Percentiles rank a stretch among this genome's conserved stretches.
phyloP scores from a whole-genome alignment of 2,329 filamentous ascomycete species.

The Grosmannia serpens region DNA sequence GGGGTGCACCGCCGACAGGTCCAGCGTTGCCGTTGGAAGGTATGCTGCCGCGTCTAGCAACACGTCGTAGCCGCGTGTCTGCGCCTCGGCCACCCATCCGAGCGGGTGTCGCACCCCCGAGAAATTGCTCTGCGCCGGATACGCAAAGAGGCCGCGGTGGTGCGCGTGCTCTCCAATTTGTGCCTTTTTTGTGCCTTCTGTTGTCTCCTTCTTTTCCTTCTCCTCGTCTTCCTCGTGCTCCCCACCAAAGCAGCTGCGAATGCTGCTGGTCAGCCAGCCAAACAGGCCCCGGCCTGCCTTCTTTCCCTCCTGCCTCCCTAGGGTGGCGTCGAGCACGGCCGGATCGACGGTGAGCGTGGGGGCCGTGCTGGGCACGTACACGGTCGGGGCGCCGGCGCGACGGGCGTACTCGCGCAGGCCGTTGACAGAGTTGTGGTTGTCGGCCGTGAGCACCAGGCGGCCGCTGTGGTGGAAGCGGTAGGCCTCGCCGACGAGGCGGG shows the following conservation, averaged over 20 bases:
- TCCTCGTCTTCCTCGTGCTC: neutral
- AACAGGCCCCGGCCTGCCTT: neutral
- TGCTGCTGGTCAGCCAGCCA: neutral
- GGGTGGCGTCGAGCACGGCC: slow-evolving; percentile 13
- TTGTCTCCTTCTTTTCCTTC: neutral
- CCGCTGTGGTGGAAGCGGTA: slow-evolving; percentile 20
- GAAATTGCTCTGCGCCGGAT: slow-evolving; percentile 35
- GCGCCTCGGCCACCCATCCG: slow-evolving; percentile 23
- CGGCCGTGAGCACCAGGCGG: slow-evolving; percentile 23
- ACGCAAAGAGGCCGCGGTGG: slow-evolving; percentile 27
- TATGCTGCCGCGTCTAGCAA: slow-evolving; percentile 29
- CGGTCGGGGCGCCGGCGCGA: slow-evolving; percentile 13
- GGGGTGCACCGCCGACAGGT: slow-evolving; percentile 22
- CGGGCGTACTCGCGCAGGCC: slow-evolving; percentile 26
- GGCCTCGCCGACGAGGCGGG: slow-evolving; percentile 26
- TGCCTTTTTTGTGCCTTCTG: neutral
- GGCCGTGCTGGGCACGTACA: slow-evolving; percentile 19
- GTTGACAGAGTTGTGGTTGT: slow-evolving; percentile 32
- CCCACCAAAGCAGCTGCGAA: neutral
- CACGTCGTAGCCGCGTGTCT: slow-evolving; percentile 26
- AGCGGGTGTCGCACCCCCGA: slow-evolving; percentile 30
- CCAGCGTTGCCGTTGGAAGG: slow-evolving; percentile 23
- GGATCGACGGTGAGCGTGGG: slow-evolving; percentile 20
- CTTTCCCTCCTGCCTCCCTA: slow-evolving; percentile 6
- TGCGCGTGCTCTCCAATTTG: slow-evolving; percentile 5